Conservation (phyloP, 257 asterid species). For the Solanum pinnatisectum region DNA sequence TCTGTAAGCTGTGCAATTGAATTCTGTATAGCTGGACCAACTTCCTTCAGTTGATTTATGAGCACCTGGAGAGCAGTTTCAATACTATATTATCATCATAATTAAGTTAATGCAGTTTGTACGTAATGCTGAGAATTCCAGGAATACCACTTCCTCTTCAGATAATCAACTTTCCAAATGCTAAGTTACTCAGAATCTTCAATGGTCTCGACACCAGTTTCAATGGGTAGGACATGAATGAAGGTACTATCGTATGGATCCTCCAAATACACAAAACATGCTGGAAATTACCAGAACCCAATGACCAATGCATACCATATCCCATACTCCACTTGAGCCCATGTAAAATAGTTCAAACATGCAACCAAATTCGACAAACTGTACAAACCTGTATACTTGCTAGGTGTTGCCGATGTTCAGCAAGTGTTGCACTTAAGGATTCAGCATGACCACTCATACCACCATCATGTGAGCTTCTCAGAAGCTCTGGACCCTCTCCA, state of each 20-base stretch:
- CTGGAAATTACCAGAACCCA: background rate
- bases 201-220: background rate
- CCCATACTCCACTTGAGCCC: background rate
- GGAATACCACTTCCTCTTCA: background rate
- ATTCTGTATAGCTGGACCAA: constrained; percentile 86
- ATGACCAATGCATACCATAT: background rate
- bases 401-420: constrained; percentile 88
- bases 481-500: constrained; percentile 96
- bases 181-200: background rate
- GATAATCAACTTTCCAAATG: background rate
- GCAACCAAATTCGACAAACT: background rate
- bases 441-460: constrained; percentile 79
- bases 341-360: background rate
- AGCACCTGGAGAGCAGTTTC: constrained; percentile 59
- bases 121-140: background rate
- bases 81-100: background rate
- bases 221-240: background rate
- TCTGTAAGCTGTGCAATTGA: constrained; percentile 77
- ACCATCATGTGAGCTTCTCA: constrained; percentile 58
- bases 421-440: constrained; percentile 76
- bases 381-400: constrained; percentile 87
- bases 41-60: constrained; percentile 89
- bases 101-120: background rate
- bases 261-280: background rate
- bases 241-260: background rate